Base-by-base conservation (phyloP, 306 rosid species). In the Abrus pulchellus region DNA sequence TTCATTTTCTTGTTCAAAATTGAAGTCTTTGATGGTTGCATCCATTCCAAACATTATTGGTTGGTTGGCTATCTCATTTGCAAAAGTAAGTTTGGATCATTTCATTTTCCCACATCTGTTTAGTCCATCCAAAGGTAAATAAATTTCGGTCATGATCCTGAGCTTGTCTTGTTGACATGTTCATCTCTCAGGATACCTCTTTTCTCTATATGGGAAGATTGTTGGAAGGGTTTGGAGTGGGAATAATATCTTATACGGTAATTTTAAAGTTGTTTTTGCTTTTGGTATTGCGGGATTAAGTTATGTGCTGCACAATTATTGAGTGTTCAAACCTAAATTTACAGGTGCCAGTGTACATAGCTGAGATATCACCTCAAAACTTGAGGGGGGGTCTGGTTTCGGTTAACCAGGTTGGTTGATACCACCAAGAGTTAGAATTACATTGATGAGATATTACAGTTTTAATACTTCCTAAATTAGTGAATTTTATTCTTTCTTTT, bases 161-260 rank as follows among this genome's bases (percentile, higher is more conserved):
- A 68, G 30, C n/a, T 40, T 48, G 40, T 65, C 27, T 68, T 68
- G 44, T 72, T 64, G 62, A 41, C 53, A 29, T 85, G 9, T 50
- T 82, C 60, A 43, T 70, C 9, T 44, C 80, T 71, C 83, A 95
- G 99, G 99, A 95, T 84, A 29, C 87, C 78, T 93, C 99, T 80
- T 95, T 95, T 87, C 97, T 95, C 27, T 93, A 93, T 84, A 84
- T 95, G 94, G 99, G 99, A 86, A 90, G 99, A 82, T 83, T 95
- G 89, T 84, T 95, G 92, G 99, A 95, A 88, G 99, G 99, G 6
- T 95, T 95, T 70, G 99, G 99, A 1, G 97, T 95, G n/a, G 99
- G 99, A 56, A 84, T 95, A 57, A 93, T 95, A 83, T 95, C 99
- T 34, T 93, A 95, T 74, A 87, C 93, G 88, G 99, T 95, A 89